Evolutionary conservation across 1,284 basidiomycete genomes (phyloP).

Genomic region (Pseudozyma sp.): DNA sequence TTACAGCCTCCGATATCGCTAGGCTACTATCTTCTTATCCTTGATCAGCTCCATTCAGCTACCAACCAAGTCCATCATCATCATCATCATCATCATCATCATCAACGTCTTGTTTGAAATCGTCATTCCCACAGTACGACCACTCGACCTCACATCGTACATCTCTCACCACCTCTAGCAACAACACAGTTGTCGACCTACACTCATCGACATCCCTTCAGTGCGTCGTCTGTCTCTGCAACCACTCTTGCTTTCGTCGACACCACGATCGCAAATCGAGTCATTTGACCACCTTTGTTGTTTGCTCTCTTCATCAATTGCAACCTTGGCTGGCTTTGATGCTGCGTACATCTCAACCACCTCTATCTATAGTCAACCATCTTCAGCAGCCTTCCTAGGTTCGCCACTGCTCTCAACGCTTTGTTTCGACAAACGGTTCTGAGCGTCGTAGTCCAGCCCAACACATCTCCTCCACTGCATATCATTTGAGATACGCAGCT

Average conservation of each 20-base stretch:
- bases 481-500: constrained; percentile 14
- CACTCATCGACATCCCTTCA: not conserved
- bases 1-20: constrained; percentile 56
- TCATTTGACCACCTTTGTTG: constrained; percentile 7
- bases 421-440: constrained; percentile 7
- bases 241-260: too few species aligned
- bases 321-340: constrained; percentile 31
- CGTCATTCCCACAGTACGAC: not conserved
- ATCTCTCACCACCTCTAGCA: not conserved
- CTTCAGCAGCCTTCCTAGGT: constrained; percentile 26
- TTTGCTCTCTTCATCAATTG: not conserved
- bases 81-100: constrained; percentile 1
- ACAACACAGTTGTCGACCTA: not conserved
- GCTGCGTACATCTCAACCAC: constrained; percentile 26
- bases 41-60: constrained; percentile 36
- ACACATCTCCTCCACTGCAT: constrained; percentile 16
- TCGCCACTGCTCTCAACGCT: constrained; percentile 1
- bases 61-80: constrained; percentile 1
- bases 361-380: constrained; percentile 12
- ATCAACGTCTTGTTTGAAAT: not conserved
- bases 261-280: too few species aligned
- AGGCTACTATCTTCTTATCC: constrained; percentile 25
- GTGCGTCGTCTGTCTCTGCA: constrained; percentile 2
- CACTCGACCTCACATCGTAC: not conserved
- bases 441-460: constrained; percentile 20